Conservation (phyloP, 202 grass and related monocot genomes). For the Schoenoplectus triqueter region DNA sequence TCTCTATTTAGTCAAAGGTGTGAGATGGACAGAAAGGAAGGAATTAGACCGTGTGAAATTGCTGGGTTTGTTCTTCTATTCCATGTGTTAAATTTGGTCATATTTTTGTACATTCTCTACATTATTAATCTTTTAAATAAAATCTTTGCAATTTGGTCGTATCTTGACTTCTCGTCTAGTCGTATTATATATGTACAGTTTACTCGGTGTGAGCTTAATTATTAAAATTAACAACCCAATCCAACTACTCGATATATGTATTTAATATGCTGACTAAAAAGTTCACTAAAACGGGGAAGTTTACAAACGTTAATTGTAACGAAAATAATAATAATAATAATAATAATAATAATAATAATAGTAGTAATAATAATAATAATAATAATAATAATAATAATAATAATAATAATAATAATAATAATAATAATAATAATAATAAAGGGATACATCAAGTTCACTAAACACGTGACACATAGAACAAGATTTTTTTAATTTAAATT, state of each 20-base stretch:
- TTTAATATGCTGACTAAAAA: neutral
- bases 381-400: too few relatives aligned
- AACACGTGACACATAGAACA: too few relatives aligned
- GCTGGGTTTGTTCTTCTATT: constrained; percentile 15
- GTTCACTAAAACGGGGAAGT: neutral
- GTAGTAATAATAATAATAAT: too few relatives aligned
- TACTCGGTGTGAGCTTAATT: constrained; percentile 10
- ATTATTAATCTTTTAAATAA: neutral
- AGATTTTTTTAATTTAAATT: too few relatives aligned
- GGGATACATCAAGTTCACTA: too few relatives aligned
- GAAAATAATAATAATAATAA: too few relatives aligned
- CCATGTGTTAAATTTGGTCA: constrained; percentile 30
- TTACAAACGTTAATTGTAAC: too few relatives aligned
- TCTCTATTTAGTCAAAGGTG: constrained; percentile 29
- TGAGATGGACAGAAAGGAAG: neutral
- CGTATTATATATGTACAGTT: neutral
- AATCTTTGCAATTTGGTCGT: neutral
- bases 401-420: too few relatives aligned
- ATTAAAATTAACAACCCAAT: neutral
- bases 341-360: neutral
- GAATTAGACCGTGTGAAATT: constrained; percentile 12
- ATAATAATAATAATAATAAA: too few relatives aligned
- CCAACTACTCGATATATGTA: neutral
- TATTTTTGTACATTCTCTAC: constrained; percentile 24
- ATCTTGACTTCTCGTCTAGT: neutral